Evolutionary conservation across 2,329 filamentous ascomycete species (phyloP), one percentile per base, ranked within the genome.

Genomic region (Botrytis sinoallii): DNA sequence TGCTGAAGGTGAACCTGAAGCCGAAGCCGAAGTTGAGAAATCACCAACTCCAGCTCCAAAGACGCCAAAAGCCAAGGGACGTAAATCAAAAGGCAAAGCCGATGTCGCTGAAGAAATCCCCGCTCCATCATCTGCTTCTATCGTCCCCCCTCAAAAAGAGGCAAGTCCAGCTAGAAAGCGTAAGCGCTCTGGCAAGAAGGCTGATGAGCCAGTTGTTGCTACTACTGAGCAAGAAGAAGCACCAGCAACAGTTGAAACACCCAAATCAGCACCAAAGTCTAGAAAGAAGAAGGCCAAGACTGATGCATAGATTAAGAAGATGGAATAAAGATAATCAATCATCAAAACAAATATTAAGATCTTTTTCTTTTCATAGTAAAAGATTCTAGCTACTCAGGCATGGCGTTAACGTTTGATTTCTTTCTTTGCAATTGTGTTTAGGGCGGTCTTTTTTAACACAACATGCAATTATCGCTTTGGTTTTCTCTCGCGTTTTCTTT

Each of bases 91-190:
- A 61, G 76, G 75, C n/a, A 74, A 75, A 48, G 71, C 76, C 22
- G 75, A 76, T 2, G 74, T 83, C 79, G 82, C 86, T 40, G 72
- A 74, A 52, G 75, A 73, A 29, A 57, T 71, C n/a, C 60, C 75
- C 22, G 66, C 71, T 25, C 73, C 75, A 65, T 76, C 76, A 25
- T 68, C 75, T 42, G 77, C 77, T 64, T 75, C 76, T 25, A 77
- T 77, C 40, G 72, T 75, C 25, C 73, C 61, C 18, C 73, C 74
- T 29, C 77, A 79, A 74, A 78, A 78, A 69, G 78, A 80, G 70
- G 77, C 77, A 59, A 89, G 86, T 81, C 88, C 88, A 44, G 88
- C 44, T 12, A 64, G 89, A 85, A 91, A 91, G 87, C 85, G 88
- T 77, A 87, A 90, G 82, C 84, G 89, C 74, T 83, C 84, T 16